Evolutionary conservation across 495 filamentous ascomycete species (phyloP).

Genomic region (Penicillium dipodomyicola): DNA sequence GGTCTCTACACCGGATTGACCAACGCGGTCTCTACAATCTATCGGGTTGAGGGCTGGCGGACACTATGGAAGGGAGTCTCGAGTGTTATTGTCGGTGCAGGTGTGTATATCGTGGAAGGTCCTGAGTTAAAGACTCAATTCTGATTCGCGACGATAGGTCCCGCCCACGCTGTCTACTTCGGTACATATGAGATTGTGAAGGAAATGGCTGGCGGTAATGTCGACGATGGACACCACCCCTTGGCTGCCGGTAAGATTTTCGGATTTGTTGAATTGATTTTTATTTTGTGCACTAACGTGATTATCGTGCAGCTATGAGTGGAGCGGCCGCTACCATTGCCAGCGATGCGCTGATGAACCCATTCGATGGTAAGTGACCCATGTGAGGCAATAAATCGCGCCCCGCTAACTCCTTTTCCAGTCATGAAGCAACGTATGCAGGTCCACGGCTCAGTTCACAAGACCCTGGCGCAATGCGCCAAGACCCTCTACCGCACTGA

Average conservation of each 20-base stretch:
- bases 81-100: conserved; percentile 92
- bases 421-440: conserved; percentile 99
- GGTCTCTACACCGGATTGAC: conserved; percentile 88
- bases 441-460: conserved; percentile 90
- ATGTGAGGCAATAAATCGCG: background rate
- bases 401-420: conserved; percentile 35
- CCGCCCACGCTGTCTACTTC: conserved; percentile 97
- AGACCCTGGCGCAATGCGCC: conserved; percentile 79
- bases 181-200: conserved; percentile 97
- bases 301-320: conserved; percentile 64
- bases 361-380: conserved; percentile 82
- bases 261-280: background rate
- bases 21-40: conserved; percentile 88
- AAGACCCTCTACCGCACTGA: conserved; percentile 81
- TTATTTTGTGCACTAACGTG: conserved; percentile 7
- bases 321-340: conserved; percentile 94
- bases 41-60: conserved; percentile 79
- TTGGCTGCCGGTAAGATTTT: conserved; percentile 73
- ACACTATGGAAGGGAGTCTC: conserved; percentile 96
- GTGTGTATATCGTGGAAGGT: conserved; percentile 45
- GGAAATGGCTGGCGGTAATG: conserved; percentile 90
- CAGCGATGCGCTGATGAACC: conserved; percentile 98
- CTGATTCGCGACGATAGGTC: conserved; percentile 58
- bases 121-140: conserved; percentile 7
- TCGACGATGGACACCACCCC: conserved; percentile 84